Evolutionary conservation across 2,329 filamentous ascomycete species (phyloP), one percentile per base, ranked within the genome.

Genomic region (Colletotrichum cereale): DNA sequence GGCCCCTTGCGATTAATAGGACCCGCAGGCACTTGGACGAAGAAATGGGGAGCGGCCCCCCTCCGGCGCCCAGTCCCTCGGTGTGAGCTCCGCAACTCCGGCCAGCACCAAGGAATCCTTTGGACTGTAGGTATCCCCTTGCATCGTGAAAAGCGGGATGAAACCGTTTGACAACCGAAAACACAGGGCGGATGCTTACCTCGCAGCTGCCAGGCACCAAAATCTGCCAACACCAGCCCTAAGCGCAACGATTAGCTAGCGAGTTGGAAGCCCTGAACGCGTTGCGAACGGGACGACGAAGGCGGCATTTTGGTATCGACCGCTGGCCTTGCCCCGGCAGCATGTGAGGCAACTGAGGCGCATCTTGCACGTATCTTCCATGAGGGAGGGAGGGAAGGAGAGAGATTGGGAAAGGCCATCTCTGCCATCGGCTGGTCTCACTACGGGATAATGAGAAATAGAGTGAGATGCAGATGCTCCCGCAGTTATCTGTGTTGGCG

Each of bases 31-130:
- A 4, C 31, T 34, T 34, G 31, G 38, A 42, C 10, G 12, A 61
- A 4, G 55, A 48, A 66, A 47, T 0, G 24, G 40, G 5, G n/a
- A 42, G 56, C 48, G 55, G 36, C 56, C 11, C 57, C 16, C 36
- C 16, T 5, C 38, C 14, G 42, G 36, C 21, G 38, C 21, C 34
- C 21, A 31, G 50, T 57, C 31, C 50, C 29, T 26, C 67, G 21
- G 47, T 21, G 50, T 38, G 29, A 62, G 2, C 44, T 6, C 42
- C 58, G 58, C 31, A 44, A 16, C 48, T 67, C 62, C 48, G 44
- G 10, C 18, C n/a, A 29, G 31, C 21, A 62, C 48, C 18, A 16
- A 50, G 26, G 42, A 26, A 48, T 36, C 29, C 44, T 21, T 38
- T 44, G 14, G 12, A 16, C 29, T 8, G 38, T 36, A 47, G 10